Evolutionary conservation across 1,139 yeast species (phyloP).

Genomic region (Sugiyamaella sp.): DNA sequence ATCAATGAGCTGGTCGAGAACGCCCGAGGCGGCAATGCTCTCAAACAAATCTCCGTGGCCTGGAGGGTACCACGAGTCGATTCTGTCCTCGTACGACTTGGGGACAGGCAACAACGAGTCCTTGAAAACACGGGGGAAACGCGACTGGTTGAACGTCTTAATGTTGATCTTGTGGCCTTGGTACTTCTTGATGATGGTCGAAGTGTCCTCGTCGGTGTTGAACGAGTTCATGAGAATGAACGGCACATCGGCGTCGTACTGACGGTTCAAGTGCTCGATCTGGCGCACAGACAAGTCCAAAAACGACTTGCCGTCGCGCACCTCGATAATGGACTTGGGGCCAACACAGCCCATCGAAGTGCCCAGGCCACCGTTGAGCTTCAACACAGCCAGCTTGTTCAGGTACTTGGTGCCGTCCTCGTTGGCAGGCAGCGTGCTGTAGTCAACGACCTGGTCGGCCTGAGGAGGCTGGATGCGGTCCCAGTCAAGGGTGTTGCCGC

Average conservation of each 20-base stretch:
- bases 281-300: slow-evolving; percentile 94
- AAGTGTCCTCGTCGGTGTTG: slow-evolving; percentile 96
- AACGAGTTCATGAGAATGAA: slow-evolving; percentile 96
- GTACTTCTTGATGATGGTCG: slow-evolving; percentile 91
- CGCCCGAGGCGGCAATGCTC: slow-evolving; percentile 85
- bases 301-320: slow-evolving; percentile 96
- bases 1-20: slow-evolving; percentile 83
- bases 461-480: slow-evolving; percentile 91
- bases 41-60: slow-evolving; percentile 99
- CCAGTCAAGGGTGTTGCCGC: slow-evolving; percentile 87
- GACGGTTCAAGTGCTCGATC: slow-evolving; percentile 92
- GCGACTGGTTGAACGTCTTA: slow-evolving; percentile 94
- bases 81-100: slow-evolving; percentile 66
- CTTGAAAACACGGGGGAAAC: slow-evolving; percentile 93
- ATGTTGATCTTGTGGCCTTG: slow-evolving; percentile 96
- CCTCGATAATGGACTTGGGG: slow-evolving; percentile 97
- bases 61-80: slow-evolving; percentile 96
- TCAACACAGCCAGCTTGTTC: slow-evolving; percentile 87
- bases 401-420: slow-evolving; percentile 52
- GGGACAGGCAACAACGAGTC: slow-evolving; percentile 97
- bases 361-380: slow-evolving; percentile 97
- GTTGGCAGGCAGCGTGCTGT: slow-evolving; percentile 49
- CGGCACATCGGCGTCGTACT: slow-evolving; percentile 91
- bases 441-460: slow-evolving; percentile 85
- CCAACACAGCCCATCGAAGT: slow-evolving; percentile 99